Conservation (phyloP, 73 alveolate genomes). For the Tetrahymena elliotti region DNA sequence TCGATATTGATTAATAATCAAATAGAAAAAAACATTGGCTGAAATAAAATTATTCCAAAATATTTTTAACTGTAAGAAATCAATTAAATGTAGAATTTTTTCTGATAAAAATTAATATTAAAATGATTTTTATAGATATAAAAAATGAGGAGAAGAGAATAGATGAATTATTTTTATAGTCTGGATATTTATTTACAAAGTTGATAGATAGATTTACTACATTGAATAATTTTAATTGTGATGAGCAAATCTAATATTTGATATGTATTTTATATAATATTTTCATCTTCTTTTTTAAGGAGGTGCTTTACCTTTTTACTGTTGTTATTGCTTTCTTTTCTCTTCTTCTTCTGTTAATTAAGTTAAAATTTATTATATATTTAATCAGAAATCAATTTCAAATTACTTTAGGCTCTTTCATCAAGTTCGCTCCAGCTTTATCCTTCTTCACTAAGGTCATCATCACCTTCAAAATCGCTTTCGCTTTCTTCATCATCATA, state of each 20-base stretch:
- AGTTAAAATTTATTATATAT: background rate
- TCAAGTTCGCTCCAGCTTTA: constrained; percentile 39
- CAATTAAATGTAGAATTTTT: too few relatives aligned
- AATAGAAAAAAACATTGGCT: too few relatives aligned
- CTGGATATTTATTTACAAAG: background rate
- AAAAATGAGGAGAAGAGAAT: background rate
- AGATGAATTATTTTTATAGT: too few relatives aligned
- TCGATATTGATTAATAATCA: too few relatives aligned
- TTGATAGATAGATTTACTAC: background rate
- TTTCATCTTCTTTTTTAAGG: background rate
- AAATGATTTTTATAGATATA: too few relatives aligned
- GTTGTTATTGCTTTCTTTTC: background rate
- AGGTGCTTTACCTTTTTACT: background rate
- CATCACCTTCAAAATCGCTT: constrained; percentile 63
- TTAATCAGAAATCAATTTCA: background rate
- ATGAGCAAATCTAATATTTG: background rate
- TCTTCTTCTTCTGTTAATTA: background rate
- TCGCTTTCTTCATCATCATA: constrained; percentile 54
- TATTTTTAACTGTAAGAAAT: too few relatives aligned
- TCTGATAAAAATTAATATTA: too few relatives aligned
- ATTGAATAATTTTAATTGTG: background rate
- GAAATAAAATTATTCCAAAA: too few relatives aligned
- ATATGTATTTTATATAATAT: background rate
- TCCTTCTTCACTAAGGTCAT: constrained; percentile 63
- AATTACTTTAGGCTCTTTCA: constrained; percentile 2